phyloP scores from a whole-genome alignment of 768 basidiomycete genomes.

The Strobilomyces dryophilus region DNA sequence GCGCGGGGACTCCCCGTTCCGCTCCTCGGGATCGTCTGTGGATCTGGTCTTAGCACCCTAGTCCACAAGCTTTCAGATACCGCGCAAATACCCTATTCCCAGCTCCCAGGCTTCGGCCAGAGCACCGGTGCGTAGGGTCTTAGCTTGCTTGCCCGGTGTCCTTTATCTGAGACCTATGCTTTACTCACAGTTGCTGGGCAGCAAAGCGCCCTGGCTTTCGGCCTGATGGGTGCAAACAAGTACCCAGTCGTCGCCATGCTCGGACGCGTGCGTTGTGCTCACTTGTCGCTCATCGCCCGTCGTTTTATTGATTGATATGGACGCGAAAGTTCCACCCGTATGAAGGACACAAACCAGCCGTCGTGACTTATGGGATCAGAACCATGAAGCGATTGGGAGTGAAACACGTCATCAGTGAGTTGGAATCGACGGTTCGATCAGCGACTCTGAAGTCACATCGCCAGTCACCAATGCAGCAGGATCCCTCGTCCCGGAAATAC shows the following conservation, averaged over 20 bases:
- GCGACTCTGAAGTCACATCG: conserved; percentile 1
- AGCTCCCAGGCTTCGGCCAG: conserved; percentile 67
- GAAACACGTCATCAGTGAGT: conserved; percentile 69
- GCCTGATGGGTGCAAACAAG: conserved; percentile 60
- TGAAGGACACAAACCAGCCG: conserved; percentile 70
- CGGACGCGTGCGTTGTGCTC: conserved; percentile 55
- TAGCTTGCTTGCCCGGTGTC: neutral
- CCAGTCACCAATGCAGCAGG: conserved; percentile 89
- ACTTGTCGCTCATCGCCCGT: neutral
- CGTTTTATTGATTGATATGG: conserved; percentile 4
- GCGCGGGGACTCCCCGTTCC: conserved; percentile 45
- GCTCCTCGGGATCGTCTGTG: conserved; percentile 79
- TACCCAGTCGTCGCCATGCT: conserved; percentile 88
- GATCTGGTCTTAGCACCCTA: conserved; percentile 78
- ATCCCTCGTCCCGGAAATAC: conserved; percentile 65
- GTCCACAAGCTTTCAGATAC: conserved; percentile 55
- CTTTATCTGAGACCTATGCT: neutral
- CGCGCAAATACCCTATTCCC: conserved; percentile 59
- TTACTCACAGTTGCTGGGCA: conserved; percentile 68
- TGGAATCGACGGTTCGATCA: neutral
- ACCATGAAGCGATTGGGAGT: conserved; percentile 77
- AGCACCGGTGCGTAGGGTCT: conserved; percentile 58
- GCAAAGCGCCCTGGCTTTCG: conserved; percentile 76
- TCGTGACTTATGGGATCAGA: conserved; percentile 75
- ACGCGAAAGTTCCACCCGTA: conserved; percentile 71